Percentiles rank a stretch among this genome's conserved stretches.
Conservation (phyloP, 1,139 yeast species). For the Debaryomyces sp. region DNA sequence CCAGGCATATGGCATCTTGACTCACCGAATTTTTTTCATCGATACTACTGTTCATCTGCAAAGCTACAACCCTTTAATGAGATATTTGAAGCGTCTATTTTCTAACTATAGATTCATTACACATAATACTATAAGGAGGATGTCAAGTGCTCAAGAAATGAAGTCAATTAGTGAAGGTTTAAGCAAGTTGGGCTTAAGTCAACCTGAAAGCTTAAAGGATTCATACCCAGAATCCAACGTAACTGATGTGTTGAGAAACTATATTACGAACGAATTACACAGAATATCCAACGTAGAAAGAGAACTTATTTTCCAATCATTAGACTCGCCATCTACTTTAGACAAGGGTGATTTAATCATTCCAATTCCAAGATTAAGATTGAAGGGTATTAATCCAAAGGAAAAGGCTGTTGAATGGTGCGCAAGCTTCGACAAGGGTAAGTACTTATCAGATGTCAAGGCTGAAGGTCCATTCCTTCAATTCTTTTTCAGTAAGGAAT, state of each 20-base stretch:
- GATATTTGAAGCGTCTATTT: constrained; percentile 18
- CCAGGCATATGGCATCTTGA: constrained; percentile 3
- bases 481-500: constrained; percentile 72
- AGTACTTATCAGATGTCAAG: constrained; percentile 66
- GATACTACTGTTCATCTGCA: not conserved
- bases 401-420: constrained; percentile 88
- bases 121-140: constrained; percentile 6
- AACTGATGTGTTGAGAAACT: constrained; percentile 83
- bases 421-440: constrained; percentile 63
- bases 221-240: constrained; percentile 77
- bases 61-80: constrained; percentile 10
- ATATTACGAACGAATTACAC: constrained; percentile 78
- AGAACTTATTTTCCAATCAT: constrained; percentile 73
- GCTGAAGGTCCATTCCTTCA: constrained; percentile 93
- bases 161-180: constrained; percentile 40
- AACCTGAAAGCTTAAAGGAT: constrained; percentile 28
- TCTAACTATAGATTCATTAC: constrained; percentile 11
- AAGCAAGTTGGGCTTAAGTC: constrained; percentile 38
- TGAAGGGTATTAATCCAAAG: constrained; percentile 84
- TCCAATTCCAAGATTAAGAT: constrained; percentile 91
- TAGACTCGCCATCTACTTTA: constrained; percentile 83
- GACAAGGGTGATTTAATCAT: constrained; percentile 93
- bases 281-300: constrained; percentile 72
- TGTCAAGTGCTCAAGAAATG: constrained; percentile 16
- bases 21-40: constrained; percentile 6